A percentile compares a stretch with the other conserved stretches of the same genome.
phyloP scores from a whole-genome alignment of 1,284 basidiomycete species.

The Pholiota adiposa region DNA sequence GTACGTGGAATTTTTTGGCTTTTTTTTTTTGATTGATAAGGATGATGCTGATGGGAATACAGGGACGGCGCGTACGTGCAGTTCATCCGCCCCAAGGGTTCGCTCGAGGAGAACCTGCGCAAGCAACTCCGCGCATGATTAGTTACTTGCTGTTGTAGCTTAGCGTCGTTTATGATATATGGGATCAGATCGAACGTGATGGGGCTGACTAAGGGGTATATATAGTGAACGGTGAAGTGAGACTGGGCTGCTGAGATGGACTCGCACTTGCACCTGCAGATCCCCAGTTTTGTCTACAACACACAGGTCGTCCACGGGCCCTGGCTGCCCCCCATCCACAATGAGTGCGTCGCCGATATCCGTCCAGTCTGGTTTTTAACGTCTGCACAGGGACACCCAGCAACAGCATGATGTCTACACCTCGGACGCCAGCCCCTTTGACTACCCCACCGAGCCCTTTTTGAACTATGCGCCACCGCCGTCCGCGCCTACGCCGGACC shows the following conservation, averaged over 20 bases:
- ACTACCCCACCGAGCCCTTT: background rate
- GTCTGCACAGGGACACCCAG: background rate
- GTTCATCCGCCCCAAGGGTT: slow-evolving; percentile 89
- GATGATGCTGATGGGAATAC: slow-evolving; percentile 28
- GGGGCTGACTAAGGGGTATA: background rate
- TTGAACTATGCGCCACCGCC: slow-evolving; percentile 19
- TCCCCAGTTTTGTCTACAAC: slow-evolving; percentile 65
- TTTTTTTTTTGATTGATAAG: background rate
- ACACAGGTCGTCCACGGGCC: slow-evolving; percentile 61
- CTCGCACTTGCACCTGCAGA: slow-evolving; percentile 59
- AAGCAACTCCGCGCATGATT: slow-evolving; percentile 75
- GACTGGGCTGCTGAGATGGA: slow-evolving; percentile 26
- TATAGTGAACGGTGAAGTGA: background rate
- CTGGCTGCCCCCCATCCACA: slow-evolving; percentile 47
- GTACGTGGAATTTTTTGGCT: slow-evolving; percentile 49
- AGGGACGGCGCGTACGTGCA: slow-evolving; percentile 88
- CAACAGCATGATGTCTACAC: too few relatives aligned
- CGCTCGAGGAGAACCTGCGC: slow-evolving; percentile 84
- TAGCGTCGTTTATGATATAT: slow-evolving; percentile 3
- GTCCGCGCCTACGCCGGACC: slow-evolving; percentile 15
- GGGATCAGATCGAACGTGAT: background rate
- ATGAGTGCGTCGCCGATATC: slow-evolving; percentile 12
- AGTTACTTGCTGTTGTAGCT: slow-evolving; percentile 13
- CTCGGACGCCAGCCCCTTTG: background rate
- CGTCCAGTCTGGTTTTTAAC: background rate